Evolutionary conservation across 371 early-diverging fungal species (phyloP).

Genomic region (Chytridium lagenaria): DNA sequence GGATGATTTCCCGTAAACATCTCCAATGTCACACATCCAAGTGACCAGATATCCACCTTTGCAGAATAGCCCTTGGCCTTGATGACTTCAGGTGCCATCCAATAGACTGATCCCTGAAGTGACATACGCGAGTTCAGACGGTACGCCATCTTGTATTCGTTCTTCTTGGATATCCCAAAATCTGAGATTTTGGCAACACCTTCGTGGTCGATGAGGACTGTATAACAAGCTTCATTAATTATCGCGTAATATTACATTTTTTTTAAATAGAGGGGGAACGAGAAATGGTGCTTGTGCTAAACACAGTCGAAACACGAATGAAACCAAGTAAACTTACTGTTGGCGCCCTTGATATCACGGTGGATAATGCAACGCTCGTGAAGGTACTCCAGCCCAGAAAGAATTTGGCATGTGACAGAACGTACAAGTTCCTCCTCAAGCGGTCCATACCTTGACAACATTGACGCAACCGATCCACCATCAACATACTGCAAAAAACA

Average conservation of each 20-base stretch:
- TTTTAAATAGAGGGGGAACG: no score
- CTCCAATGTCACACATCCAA: slow-evolving; percentile 94
- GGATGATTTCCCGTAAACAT: slow-evolving; percentile 96
- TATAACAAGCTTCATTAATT: not conserved
- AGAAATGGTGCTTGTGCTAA: no score
- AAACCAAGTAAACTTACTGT: slow-evolving; percentile 39
- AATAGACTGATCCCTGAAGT: slow-evolving; percentile 88
- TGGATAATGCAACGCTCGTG: slow-evolving; percentile 97
- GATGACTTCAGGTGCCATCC: slow-evolving; percentile 98
- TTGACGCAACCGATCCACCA: slow-evolving; percentile 92
- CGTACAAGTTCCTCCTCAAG: slow-evolving; percentile 85
- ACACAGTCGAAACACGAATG: slow-evolving; percentile 11
- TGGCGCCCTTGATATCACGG: slow-evolving; percentile 70
- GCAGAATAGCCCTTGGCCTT: slow-evolving; percentile 72
- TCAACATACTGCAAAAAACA: slow-evolving; percentile 98
- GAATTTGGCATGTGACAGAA: slow-evolving; percentile 88
- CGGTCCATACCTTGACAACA: slow-evolving; percentile 83
- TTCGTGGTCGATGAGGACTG: slow-evolving; percentile 80
- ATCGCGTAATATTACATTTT: not conserved
- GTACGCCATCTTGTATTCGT: slow-evolving; percentile 70
- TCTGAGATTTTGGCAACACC: slow-evolving; percentile 97
- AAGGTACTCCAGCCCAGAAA: slow-evolving; percentile 92
- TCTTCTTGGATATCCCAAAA: slow-evolving; percentile 98
- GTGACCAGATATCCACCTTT: slow-evolving; percentile 87
- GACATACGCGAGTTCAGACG: slow-evolving; percentile 60